Conservation (phyloP, 352 stramenopile species). For the Globisporangium yorkense region DNA sequence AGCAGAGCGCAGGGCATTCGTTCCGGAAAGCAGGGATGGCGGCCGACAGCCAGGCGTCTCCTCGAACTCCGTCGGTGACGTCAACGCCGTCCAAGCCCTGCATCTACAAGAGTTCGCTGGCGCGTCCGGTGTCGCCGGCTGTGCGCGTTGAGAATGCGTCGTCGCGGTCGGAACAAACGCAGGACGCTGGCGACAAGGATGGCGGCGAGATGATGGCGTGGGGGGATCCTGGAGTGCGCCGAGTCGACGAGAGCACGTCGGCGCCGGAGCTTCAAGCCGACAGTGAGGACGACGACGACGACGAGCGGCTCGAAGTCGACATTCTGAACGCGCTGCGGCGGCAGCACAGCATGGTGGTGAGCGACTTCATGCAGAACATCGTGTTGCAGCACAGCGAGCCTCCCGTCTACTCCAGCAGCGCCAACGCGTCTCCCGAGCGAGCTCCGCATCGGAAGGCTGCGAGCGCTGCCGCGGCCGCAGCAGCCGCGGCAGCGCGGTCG, state of each 20-base stretch:
- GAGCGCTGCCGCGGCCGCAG: neutral
- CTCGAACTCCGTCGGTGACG: neutral
- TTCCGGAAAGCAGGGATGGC: slow-evolving; percentile 21
- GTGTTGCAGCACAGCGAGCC: slow-evolving; percentile 20
- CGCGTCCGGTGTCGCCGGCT: slow-evolving; percentile 7
- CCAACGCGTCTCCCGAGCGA: neutral
- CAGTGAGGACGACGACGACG: slow-evolving; percentile 7
- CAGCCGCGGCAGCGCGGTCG: neutral
- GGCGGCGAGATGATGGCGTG: neutral
- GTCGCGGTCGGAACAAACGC: neutral
- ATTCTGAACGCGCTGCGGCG: slow-evolving; percentile 29
- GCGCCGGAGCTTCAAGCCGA: slow-evolving; percentile 3
- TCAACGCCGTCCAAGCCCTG: slow-evolving; percentile 9
- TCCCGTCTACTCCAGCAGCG: slow-evolving; percentile 5
- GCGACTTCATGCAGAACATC: slow-evolving; percentile 49
- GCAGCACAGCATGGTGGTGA: slow-evolving; percentile 48
- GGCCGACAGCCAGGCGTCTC: neutral
- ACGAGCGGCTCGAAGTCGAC: slow-evolving; percentile 14
- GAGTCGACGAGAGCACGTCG: neutral
- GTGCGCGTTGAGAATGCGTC: neutral
- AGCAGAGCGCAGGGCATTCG: slow-evolving; percentile 27
- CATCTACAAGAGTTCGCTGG: slow-evolving; percentile 22
- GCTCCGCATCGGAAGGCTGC: neutral
- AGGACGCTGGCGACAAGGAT: neutral
- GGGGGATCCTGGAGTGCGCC: too few species aligned